These are phyloP conservation scores for Tuber indicum DNA, from an alignment of 495 filamentous ascomycete species.

Conservation along the genomic window DNA sequence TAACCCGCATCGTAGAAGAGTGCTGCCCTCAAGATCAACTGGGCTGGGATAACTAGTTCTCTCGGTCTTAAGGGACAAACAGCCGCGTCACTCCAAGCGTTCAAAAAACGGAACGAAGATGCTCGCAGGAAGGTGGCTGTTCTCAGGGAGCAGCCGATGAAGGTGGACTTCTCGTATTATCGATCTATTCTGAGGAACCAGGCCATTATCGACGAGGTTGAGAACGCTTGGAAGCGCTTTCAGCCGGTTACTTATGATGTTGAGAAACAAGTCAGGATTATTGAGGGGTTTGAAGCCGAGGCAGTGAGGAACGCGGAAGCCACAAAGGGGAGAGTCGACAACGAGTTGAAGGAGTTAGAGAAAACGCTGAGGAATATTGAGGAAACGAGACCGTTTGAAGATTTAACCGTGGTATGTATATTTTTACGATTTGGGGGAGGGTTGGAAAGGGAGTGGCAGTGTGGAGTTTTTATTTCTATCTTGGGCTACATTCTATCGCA, in stretches of 20 bases:
- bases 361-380: conserved; percentile 96
- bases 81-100: conserved; percentile 75
- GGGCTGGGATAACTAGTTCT: conserved; percentile 79
- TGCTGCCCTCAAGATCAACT: conserved; percentile 99
- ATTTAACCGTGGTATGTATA: conserved; percentile 88
- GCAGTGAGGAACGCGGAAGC: conserved; percentile 92
- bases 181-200: conserved; percentile 86
- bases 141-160: conserved; percentile 70
- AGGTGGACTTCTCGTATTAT: conserved; percentile 90
- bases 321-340: conserved; percentile 90
- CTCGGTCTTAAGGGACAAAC: conserved; percentile 96
- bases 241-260: conserved; percentile 89
- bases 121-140: conserved; percentile 82
- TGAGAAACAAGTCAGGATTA: conserved; percentile 83
- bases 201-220: conserved; percentile 89
- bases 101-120: conserved; percentile 99
- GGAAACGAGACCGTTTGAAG: conserved; percentile 88
- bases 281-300: conserved; percentile 94
- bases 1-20: conserved; percentile 63
- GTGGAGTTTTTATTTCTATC: background rate
- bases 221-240: conserved; percentile 83
- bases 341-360: conserved; percentile 82
- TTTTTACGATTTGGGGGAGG: conserved; percentile 2
- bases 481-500: background rate
- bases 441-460: background rate